Conservation (phyloP, 163 green algal genomes). For the Scenedesmus sp. region DNA sequence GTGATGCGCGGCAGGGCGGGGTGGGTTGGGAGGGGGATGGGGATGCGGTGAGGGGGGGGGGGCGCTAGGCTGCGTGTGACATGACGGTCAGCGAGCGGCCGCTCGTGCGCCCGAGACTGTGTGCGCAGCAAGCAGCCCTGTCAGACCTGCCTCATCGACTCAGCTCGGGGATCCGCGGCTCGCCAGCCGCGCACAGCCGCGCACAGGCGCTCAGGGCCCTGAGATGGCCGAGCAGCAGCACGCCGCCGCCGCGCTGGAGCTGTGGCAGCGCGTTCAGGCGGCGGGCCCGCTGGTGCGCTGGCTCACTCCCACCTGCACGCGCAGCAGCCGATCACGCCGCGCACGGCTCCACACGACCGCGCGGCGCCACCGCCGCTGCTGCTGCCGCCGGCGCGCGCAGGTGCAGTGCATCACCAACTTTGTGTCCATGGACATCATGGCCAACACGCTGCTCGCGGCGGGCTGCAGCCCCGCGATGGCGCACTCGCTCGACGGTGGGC, state of each 20-base stretch:
- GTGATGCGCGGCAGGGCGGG: no score
- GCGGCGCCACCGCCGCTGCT: not conserved
- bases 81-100: no score
- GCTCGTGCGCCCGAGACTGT: no score
- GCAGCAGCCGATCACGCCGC: no score
- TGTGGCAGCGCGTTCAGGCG: constrained; percentile 4
- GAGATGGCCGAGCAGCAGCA: not conserved
- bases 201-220: no score
- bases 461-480: constrained; percentile 89
- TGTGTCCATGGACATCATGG: constrained; percentile 86
- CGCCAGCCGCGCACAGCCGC: no score
- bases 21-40: not conserved
- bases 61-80: not conserved
- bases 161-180: no score
- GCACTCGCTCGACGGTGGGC: constrained; percentile 66
- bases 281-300: constrained; percentile 13
- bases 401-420: constrained; percentile 76
- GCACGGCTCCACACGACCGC: no score
- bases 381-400: not conserved
- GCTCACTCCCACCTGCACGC: no score
- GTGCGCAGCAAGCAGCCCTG: no score
- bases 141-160: no score
- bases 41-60: no score
- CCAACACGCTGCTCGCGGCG: constrained; percentile 84
- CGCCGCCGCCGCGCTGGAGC: not conserved